Base-by-base conservation (phyloP, 352 stramenopile species). In the Thalassiosira livingstoniorum region DNA sequence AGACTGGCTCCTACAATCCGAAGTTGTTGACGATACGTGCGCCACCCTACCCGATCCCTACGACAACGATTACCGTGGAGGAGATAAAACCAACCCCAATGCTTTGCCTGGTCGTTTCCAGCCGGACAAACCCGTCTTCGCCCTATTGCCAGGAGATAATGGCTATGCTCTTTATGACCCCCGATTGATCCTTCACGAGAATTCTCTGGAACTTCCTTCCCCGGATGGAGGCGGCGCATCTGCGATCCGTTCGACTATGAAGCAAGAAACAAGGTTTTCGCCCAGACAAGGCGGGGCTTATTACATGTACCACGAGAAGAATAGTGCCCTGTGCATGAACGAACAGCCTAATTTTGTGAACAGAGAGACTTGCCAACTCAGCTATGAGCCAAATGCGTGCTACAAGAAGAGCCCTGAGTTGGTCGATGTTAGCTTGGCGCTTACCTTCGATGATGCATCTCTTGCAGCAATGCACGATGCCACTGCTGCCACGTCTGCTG, bases 41-140 rank as follows among this genome's bases (percentile, higher is more conserved):
- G 42, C 66, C n/a, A 62, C 73, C 4, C 85, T 89, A 23, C 83
- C 83, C 11, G 64, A 65, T 47, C 83, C 83, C 13, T 87, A 85
- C 37, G 83, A 89, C 55, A 89, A 89, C 45, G 83, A 89, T 63
- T 87, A 88, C 42, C 66, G 82, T 37, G 82, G 82, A 23, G 82
- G 51, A 21, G 70, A 85, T 60, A 31, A n/a, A 11, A 47, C 5
- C 1, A 85, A 83, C 42, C 76, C 76, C 25, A 21, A 85, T 43
- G 72, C 62, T 34, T 64, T 85, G 3, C 83, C 83, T 2, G 62
- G 60, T 23, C 65, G 78, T 51, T 86, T 86, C 67, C n/a, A 39
- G 2, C 82, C 78, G 0, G 78, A 89, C 47, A 76, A 83, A 69
- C 80, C 80, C 25, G 83, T 89, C 25, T 89, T 89, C 67, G 83